These are phyloP conservation scores for Kazachstania sp. DNA, from an alignment of 1,139 yeast species.

Conservation along the genomic window DNA sequence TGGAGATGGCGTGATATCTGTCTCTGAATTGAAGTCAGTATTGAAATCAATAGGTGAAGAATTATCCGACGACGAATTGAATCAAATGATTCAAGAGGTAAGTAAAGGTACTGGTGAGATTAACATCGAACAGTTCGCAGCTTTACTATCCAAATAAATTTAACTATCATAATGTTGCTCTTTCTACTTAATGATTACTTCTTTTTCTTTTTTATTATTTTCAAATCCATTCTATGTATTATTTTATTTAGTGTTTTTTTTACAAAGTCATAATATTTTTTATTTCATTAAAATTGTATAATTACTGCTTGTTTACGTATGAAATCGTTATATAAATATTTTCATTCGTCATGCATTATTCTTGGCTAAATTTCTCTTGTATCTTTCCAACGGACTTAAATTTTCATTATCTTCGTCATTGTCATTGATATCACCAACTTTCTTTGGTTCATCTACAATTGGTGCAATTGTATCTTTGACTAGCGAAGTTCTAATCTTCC, in stretches of 20 bases:
- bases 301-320: too few species aligned
- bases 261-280: too few species aligned
- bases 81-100: slow-evolving; percentile 94
- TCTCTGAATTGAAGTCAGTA: slow-evolving; percentile 93
- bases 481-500: neutral
- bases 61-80: slow-evolving; percentile 90
- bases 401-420: neutral
- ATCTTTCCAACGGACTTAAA: slow-evolving; percentile 5
- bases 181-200: neutral
- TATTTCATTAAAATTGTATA: too few species aligned
- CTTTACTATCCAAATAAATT: slow-evolving; percentile 47
- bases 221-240: neutral
- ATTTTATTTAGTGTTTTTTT: too few species aligned
- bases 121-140: slow-evolving; percentile 90
- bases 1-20: slow-evolving; percentile 94
- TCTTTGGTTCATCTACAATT: too few species aligned
- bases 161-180: neutral
- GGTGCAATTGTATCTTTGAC: too few species aligned
- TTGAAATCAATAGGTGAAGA: slow-evolving; percentile 96
- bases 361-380: slow-evolving; percentile 3
- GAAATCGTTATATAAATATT: too few species aligned
- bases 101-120: slow-evolving; percentile 94
- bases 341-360: neutral
- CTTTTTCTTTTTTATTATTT: neutral
- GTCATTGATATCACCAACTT: neutral